Percentiles rank a stretch among this genome's conserved stretches.
Conservation (phyloP, 2,329 filamentous ascomycete species). For the Stachybotrys chlorohalonatus region DNA sequence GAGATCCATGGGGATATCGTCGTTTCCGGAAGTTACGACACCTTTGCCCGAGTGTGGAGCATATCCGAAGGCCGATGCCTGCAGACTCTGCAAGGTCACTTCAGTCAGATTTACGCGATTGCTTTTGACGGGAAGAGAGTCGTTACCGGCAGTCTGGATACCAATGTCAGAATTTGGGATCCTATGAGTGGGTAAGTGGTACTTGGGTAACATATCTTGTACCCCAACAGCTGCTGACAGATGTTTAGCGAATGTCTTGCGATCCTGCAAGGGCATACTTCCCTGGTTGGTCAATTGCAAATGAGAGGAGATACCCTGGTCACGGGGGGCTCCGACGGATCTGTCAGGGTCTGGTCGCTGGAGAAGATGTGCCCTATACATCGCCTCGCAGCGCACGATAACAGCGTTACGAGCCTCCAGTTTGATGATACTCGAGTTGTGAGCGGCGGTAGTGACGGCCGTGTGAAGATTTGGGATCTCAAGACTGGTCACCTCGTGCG, state of each 20-base stretch:
- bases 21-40: conserved; percentile 97
- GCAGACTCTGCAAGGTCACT: conserved; percentile 84
- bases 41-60: conserved; percentile 93
- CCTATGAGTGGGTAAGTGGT: conserved; percentile 65
- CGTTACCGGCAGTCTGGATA: conserved; percentile 92
- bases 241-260: conserved; percentile 62
- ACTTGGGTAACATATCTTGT: background rate
- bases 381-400: conserved; percentile 90
- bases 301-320: conserved; percentile 93
- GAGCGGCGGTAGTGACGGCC: conserved; percentile 91
- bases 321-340: conserved; percentile 92
- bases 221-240: conserved; percentile 18
- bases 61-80: conserved; percentile 92
- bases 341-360: conserved; percentile 91
- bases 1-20: conserved; percentile 95
- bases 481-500: conserved; percentile 84
- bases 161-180: conserved; percentile 96
- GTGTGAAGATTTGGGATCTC: conserved; percentile 97
- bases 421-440: conserved; percentile 95
- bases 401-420: conserved; percentile 94
- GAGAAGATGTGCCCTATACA: conserved; percentile 88
- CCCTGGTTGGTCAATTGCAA: conserved; percentile 90
- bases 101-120: conserved; percentile 98
- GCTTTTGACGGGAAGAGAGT: conserved; percentile 92
- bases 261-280: conserved; percentile 93